phyloP scores from a whole-genome alignment of 768 basidiomycete species.

The Pulveroboletus sp. region DNA sequence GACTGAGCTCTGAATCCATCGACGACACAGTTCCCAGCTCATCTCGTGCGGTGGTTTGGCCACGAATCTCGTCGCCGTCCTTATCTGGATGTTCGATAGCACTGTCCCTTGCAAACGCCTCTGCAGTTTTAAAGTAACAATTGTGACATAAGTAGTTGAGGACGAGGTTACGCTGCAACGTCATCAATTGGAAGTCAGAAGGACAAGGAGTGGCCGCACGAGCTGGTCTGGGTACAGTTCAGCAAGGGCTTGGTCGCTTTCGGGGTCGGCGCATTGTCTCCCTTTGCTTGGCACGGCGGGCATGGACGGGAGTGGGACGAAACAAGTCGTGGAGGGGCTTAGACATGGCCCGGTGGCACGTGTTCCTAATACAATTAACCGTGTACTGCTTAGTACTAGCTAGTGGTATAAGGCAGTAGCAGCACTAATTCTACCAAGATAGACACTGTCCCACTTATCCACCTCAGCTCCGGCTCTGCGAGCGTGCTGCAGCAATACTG shows the following conservation, averaged over 20 bases:
- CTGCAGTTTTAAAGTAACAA: constrained; percentile 69
- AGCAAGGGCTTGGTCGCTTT: constrained; percentile 24
- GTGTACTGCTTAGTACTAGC: not conserved
- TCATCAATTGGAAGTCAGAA: constrained; percentile 2
- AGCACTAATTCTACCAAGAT: not conserved
- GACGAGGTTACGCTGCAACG: constrained; percentile 58
- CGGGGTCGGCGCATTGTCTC: constrained; percentile 5
- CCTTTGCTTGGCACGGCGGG: constrained; percentile 17
- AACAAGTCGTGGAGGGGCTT: not conserved
- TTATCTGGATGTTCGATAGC: constrained; percentile 60
- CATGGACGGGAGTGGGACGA: constrained; percentile 7
- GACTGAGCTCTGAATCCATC: constrained; percentile 32
- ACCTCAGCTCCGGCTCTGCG: constrained; percentile 40
- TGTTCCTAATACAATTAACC: constrained; percentile 8
- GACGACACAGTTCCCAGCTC: not conserved
- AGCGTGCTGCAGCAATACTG: constrained; percentile 19
- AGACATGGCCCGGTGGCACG: constrained; percentile 8
- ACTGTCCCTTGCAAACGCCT: constrained; percentile 64
- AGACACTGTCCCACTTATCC: not conserved
- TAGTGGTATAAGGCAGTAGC: not conserved
- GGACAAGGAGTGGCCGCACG: constrained; percentile 29
- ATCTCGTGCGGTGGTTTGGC: constrained; percentile 19
- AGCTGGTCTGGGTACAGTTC: constrained; percentile 44
- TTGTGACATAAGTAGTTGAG: constrained; percentile 76
- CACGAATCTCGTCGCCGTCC: constrained; percentile 63